These are phyloP conservation scores for Cenchrus purpureus DNA, from an alignment of 176 grass and related monocot genomes.

Conservation along the genomic window DNA sequence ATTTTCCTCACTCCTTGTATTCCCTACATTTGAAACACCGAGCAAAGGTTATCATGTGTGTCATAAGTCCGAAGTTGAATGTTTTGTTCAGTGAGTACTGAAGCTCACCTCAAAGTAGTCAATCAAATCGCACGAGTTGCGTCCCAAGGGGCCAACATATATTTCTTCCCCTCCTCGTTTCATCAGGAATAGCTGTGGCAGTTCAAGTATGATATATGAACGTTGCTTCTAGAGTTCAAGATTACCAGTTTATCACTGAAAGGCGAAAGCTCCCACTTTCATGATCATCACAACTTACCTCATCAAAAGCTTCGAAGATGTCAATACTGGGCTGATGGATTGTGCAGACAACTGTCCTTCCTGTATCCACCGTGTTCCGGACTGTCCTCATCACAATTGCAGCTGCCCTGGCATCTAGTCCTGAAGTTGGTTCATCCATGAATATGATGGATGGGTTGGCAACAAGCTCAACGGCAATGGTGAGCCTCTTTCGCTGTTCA, in stretches of 20 bases:
- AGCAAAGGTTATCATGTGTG: constrained; percentile 27
- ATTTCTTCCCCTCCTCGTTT: constrained; percentile 95
- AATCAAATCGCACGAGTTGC: constrained; percentile 79
- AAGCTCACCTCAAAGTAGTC: constrained; percentile 82
- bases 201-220: constrained; percentile 43
- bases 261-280: constrained; percentile 1
- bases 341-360: constrained; percentile 93
- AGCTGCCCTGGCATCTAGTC: constrained; percentile 87
- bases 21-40: constrained; percentile 49
- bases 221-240: neutral
- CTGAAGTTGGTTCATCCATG: constrained; percentile 95
- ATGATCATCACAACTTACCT: constrained; percentile 49
- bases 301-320: constrained; percentile 96
- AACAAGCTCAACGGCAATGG: constrained; percentile 90
- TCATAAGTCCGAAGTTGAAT: constrained; percentile 14
- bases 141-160: constrained; percentile 81
- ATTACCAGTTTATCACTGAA: neutral
- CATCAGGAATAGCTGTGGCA: constrained; percentile 83
- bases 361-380: constrained; percentile 85
- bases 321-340: constrained; percentile 97
- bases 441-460: constrained; percentile 98
- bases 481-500: constrained; percentile 89
- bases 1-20: constrained; percentile 87
- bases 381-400: constrained; percentile 95
- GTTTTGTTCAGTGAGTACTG: constrained; percentile 12